These are phyloP conservation scores for Tetrahymena malaccensis DNA, from an alignment of 73 alveolate species.

Conservation along the genomic window DNA sequence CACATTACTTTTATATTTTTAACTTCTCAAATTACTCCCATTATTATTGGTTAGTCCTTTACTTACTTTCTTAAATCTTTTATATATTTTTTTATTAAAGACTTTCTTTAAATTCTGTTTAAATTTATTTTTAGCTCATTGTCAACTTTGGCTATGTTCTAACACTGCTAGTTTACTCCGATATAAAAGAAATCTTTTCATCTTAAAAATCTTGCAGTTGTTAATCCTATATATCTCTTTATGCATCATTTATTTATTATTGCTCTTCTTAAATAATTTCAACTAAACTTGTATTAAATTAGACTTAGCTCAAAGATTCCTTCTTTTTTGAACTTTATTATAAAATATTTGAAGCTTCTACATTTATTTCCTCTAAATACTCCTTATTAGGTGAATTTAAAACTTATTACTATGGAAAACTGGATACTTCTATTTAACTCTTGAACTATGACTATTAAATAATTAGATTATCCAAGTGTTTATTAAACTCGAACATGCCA, in stretches of 20 bases:
- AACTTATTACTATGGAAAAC: background rate
- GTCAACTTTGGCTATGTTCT: background rate
- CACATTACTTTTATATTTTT: background rate
- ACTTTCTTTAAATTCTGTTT: background rate
- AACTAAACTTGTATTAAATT: too few relatives aligned
- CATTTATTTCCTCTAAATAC: background rate
- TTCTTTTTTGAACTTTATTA: background rate
- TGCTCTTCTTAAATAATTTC: background rate
- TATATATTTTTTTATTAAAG: too few relatives aligned
- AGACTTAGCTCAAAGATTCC: background rate
- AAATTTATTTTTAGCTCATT: background rate
- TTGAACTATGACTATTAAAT: background rate
- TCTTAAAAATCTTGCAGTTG: background rate
- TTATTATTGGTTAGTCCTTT: too few relatives aligned
- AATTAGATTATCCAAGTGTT: background rate
- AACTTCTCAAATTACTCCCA: background rate
- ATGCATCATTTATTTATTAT: background rate
- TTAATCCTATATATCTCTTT: background rate
- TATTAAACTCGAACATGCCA: background rate
- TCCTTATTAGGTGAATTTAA: background rate
- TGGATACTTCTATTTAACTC: background rate
- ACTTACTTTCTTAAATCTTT: background rate
- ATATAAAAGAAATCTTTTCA: background rate
- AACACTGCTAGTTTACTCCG: background rate
- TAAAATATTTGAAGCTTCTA: background rate